Evolutionary conservation across 352 stramenopile genomes (phyloP), one percentile per base, ranked within the genome.

Genomic region (Blastocystis sp.): DNA sequence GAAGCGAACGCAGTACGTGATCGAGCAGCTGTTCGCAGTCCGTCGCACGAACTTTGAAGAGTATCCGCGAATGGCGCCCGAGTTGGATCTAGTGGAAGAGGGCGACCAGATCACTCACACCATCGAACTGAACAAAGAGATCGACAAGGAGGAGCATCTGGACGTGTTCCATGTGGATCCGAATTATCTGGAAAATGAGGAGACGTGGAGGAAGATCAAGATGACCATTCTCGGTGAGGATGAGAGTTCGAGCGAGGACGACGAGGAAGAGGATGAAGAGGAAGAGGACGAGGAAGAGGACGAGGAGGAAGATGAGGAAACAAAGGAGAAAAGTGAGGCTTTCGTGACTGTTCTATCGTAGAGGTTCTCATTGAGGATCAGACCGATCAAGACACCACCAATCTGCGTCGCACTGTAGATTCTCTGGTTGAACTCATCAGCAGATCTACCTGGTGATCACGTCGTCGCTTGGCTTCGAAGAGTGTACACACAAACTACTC

Each of bases 391-490:
- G 96, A 98, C 90, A 93, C 99, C 26, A 95, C 99, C 76, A 98
- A 99, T 91, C 91, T 99, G 68, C 95, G 97, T 8, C 94, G 97
- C 50, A 98, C 96, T 0, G 73, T 85, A 24, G 8, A 5, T 34
- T 24, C 1, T 26, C 8, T 50, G 6, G 16, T 9, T 0, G 13
- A 20, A 9, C 11, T 85, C 30, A 66, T 3, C 8, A 68, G n/a
- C 65, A 85, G 34, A 99, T 99, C 88, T 99, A 99, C 91, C 91
- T 99, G 76, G 99, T 96, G 9, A 99, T 99, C 91, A 99, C 99
- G 96, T 98, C 95, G 34, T 98, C 95, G 91, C 96, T 98, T 24
- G 96, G 95, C 3, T 98, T 98, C 92, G 97, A 99, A 92, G 97
- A 99, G 91, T 98, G 96, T 82, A 95, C 95, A 9, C 97, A 99